Percentiles rank a stretch among this genome's conserved stretches.
Evolutionary conservation across 306 rosid species (phyloP).

Genomic region (Begonia masoniana): DNA sequence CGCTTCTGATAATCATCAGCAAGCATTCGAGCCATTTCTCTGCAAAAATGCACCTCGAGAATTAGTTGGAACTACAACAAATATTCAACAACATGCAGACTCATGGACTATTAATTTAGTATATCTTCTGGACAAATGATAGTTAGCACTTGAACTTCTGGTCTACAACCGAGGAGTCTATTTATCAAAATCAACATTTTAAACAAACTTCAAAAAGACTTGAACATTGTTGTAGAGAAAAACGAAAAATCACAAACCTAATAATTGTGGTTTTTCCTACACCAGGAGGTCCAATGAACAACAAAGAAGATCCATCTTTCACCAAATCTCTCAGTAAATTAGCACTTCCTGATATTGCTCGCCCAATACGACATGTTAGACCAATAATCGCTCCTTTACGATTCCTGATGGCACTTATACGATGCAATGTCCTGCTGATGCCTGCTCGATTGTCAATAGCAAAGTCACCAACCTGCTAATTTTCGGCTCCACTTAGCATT

Average conservation of each 20-base stretch:
- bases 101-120: no score
- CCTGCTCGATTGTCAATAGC: conserved; percentile 89
- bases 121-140: no score
- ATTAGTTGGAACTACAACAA: background rate
- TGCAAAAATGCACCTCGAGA: conserved; percentile 12
- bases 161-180: no score
- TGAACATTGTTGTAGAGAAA: no score
- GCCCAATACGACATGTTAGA: conserved; percentile 87
- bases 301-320: conserved; percentile 80
- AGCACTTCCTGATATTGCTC: conserved; percentile 87
- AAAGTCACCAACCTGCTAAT: conserved; percentile 82
- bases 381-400: conserved; percentile 81
- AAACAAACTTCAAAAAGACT: no score
- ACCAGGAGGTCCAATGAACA: conserved; percentile 96
- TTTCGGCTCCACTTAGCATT: conserved; percentile 3
- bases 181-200: no score
- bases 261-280: conserved; percentile 94
- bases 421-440: conserved; percentile 88
- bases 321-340: conserved; percentile 71
- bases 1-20: conserved; percentile 89
- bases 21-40: conserved; percentile 89
- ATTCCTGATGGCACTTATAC: conserved; percentile 89
- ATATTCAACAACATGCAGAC: background rate
- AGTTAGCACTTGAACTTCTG: no score
- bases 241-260: conserved; percentile 32